Evolutionary conservation across 2,329 filamentous ascomycete genomes (phyloP), one percentile per base, ranked within the genome.

Genomic region (Stemphylium beticola): DNA sequence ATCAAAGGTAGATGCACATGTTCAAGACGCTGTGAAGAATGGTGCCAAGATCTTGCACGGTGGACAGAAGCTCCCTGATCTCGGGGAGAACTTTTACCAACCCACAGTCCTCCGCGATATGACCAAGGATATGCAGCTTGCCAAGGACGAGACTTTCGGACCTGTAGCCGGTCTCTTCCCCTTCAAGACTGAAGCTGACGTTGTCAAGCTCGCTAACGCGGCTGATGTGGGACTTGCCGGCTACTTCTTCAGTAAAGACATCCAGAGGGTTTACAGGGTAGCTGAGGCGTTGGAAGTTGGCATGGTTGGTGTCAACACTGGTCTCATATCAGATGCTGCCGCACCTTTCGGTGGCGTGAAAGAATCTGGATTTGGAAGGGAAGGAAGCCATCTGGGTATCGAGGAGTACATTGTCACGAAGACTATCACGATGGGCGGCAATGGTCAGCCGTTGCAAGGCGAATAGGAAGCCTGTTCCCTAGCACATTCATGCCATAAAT

Each of bases 71-170:
- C 77, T 93, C 54, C 82, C 87, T 1, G 85, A 92, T 15, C 80
- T 96, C 2, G 93, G 95, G 4, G 73, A 81, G 34, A 96, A 96
- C 79, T 99, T 96, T 80, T 96, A 89, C 79, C 85, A 92, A 69
- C 92, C 91, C 2, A 98, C 95, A 0, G 90, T 98, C 37, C 86
- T 99, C 57, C 88, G 90, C 9, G 90, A 90, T 59, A 93, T 96
- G 88, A 96, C 83, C 10, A 81, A 83, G 53, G 87, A 93, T 37
- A 98, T 98, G 95, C 83, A 85, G 55, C 83, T 98, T 64, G 88
- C 91, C 4, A 81, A 81, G 1, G 93, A 98, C 76, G 95, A 99
- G 81, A 99, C 93, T 0, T 99, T 99, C 73, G 95, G 95, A 0
- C 95, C 95, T 2, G 90, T 98, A 0, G 93, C 93, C 0, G 93